Evolutionary conservation across 2,329 filamentous ascomycete genomes (phyloP).

Genomic region (Chrysoporthe cubensis): DNA sequence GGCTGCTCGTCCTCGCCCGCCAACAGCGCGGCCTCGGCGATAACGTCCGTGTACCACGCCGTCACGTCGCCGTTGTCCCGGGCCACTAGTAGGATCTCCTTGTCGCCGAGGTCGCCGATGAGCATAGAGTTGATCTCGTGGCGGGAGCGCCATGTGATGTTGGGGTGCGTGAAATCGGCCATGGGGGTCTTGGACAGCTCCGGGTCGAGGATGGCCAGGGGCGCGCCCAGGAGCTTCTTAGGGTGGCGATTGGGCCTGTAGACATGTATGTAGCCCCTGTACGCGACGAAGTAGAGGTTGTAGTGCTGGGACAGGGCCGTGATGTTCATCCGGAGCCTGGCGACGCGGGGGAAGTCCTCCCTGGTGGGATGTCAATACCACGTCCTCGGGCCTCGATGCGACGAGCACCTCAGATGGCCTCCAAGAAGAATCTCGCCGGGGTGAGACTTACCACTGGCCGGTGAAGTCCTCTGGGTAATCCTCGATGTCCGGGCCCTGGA

Average conservation of each 20-base stretch:
- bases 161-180: slow-evolving; percentile 12
- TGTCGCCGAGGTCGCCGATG: slow-evolving; percentile 68
- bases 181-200: slow-evolving; percentile 17
- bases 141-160: slow-evolving; percentile 43
- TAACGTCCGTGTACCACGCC: slow-evolving; percentile 66
- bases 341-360: slow-evolving; percentile 35
- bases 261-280: slow-evolving; percentile 59
- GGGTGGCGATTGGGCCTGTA: slow-evolving; percentile 53
- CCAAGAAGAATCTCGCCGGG: not conserved
- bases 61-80: slow-evolving; percentile 79
- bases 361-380: not conserved
- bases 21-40: slow-evolving; percentile 40
- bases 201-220: slow-evolving; percentile 52
- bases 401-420: not conserved
- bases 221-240: slow-evolving; percentile 51
- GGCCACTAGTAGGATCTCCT: slow-evolving; percentile 69
- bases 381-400: not conserved
- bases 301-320: slow-evolving; percentile 61
- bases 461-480: slow-evolving; percentile 19
- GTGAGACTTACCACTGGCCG: slow-evolving; percentile 20
- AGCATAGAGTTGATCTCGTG: slow-evolving; percentile 73
- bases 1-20: not conserved
- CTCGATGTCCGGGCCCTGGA: slow-evolving; percentile 9
- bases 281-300: slow-evolving; percentile 68
- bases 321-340: slow-evolving; percentile 53